Evolutionary conservation across 495 filamentous ascomycete genomes (phyloP), one percentile per base, ranked within the genome.

Genomic region (Xylaria grammica): DNA sequence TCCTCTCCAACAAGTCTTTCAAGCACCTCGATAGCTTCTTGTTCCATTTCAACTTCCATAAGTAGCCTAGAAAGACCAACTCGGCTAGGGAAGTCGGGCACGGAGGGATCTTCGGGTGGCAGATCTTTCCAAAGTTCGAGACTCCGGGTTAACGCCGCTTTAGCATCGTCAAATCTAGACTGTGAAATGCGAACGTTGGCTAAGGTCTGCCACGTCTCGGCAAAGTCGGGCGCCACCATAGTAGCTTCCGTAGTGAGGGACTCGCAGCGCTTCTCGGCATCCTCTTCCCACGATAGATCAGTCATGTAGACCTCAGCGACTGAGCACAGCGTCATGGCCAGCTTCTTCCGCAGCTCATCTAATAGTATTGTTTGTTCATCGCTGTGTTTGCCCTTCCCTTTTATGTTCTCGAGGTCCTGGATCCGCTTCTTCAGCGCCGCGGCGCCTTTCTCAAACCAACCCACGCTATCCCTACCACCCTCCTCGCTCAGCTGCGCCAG

Each of bases 291-390:
- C 26, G 90, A 81, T 65, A 99, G 83, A 80, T 99, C 96, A 30
- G 93, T 98, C 96, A 99, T 99, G 74, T 97, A 98, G 34, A 97
- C 90, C 75, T 99, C 96, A 0, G 90, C 86, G 59, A 97, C 88
- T 2, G 89, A 91, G 76, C 96, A 98, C 29, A 99, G 82, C 4
- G 93, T 92, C 65, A 89, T 91, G 1, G 91, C 91, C 40, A 98
- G 78, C 73, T 94, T 93, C 52, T 76, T 80, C 71, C 87, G 87
- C 78, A 93, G 91, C 71, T 95, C 90, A 20, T 82, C 83, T 26
- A 88, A 62, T 19, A 76, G 56, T 9, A 76, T 67, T 42, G 73
- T 69, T 63, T 81, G 74, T 59, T 86, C 76, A 22, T 82, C 81
- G 49, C 78, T 68, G 27, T 42, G 51, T 26, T 58, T 64, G 44